These are phyloP conservation scores for Yarrowia sp. DNA, from an alignment of 805 yeast genomes.

Conservation along the genomic window DNA sequence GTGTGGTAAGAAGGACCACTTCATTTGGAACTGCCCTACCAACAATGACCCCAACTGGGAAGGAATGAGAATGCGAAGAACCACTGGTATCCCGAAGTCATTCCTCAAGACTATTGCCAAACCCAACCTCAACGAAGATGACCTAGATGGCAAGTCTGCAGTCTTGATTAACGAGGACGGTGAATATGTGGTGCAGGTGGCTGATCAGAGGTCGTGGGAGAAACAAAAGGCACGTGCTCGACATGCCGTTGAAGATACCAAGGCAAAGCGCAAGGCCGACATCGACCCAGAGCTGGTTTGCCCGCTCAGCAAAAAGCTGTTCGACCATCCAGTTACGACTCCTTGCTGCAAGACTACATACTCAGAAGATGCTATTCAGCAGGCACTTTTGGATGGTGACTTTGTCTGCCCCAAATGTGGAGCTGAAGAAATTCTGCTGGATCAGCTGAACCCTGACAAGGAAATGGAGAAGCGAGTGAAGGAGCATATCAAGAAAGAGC, in stretches of 20 bases:
- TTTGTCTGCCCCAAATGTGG: conserved; percentile 89
- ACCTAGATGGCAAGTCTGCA: conserved; percentile 47
- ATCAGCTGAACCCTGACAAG: conserved; percentile 59
- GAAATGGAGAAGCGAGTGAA: conserved; percentile 56
- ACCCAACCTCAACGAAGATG: conserved; percentile 52
- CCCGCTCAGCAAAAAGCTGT: conserved; percentile 63
- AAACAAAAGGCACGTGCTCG: conserved; percentile 59
- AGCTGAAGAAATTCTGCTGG: conserved; percentile 68
- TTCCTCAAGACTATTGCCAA: conserved; percentile 82
- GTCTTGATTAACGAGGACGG: conserved; percentile 93
- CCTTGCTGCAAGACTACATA: conserved; percentile 69
- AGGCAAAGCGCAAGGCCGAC: conserved; percentile 44
- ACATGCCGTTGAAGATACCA: conserved; percentile 31
- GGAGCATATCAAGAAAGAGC: conserved; percentile 38
- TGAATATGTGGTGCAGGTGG: conserved; percentile 91
- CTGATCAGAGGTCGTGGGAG: conserved; percentile 89
- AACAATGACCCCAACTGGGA: conserved; percentile 90
- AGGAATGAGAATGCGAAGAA: conserved; percentile 82
- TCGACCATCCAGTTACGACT: conserved; percentile 71
- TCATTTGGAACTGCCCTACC: conserved; percentile 95
- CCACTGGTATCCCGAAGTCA: conserved; percentile 96
- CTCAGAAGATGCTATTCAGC: conserved; percentile 62
- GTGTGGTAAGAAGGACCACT: conserved; percentile 94
- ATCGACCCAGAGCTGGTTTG: conserved; percentile 64
- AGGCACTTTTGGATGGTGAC: conserved; percentile 69